phyloP scores from a whole-genome alignment of 2,329 filamentous ascomycete species.

The Grosmannia serpens region DNA sequence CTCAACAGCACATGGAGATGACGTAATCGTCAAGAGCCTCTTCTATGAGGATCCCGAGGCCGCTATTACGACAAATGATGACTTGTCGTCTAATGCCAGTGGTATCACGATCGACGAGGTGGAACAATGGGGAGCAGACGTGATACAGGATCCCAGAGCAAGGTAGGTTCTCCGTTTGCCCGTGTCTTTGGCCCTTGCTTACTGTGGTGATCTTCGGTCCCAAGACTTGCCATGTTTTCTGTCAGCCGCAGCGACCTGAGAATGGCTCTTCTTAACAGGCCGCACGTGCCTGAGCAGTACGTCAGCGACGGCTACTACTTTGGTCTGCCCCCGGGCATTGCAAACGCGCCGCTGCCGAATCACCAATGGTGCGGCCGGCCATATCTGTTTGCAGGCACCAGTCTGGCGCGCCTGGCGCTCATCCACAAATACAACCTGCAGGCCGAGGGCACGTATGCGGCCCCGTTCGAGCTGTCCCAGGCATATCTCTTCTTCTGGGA shows the following conservation, averaged over 20 bases:
- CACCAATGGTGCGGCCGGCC: background rate
- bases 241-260: background rate
- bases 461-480: background rate
- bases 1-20: too few relatives aligned
- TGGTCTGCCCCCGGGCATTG: background rate
- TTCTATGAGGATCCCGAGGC: background rate
- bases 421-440: slow-evolving; percentile 1
- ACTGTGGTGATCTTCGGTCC: background rate
- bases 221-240: background rate
- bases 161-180: background rate
- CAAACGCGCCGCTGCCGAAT: background rate
- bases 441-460: background rate
- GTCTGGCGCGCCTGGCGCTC: background rate
- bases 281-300: background rate
- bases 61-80: background rate
- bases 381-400: background rate
- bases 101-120: background rate
- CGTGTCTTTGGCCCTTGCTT: background rate
- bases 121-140: background rate
- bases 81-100: background rate
- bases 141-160: background rate
- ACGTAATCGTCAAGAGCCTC: background rate
- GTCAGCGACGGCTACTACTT: background rate
- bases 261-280: background rate
- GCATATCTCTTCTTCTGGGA: background rate